phyloP scores from a whole-genome alignment of 208 protist genomes.

The Trypanosoma scelopori region DNA sequence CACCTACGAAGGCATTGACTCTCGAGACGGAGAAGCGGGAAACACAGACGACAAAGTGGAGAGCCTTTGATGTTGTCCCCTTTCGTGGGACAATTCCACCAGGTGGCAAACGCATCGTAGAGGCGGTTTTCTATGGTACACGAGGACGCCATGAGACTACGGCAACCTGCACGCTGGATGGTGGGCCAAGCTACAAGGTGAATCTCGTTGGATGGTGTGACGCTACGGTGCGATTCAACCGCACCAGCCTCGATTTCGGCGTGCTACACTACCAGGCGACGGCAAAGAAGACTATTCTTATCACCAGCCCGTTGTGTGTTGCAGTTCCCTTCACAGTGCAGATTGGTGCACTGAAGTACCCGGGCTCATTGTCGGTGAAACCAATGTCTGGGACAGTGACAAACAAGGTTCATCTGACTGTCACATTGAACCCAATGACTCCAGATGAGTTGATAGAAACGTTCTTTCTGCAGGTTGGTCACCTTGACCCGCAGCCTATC shows the following conservation, averaged over 20 bases:
- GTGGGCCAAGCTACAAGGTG: constrained; percentile 91
- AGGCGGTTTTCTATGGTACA: constrained; percentile 89
- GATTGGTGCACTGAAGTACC: constrained; percentile 40
- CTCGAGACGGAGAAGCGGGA: constrained; percentile 1
- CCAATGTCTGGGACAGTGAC: constrained; percentile 73
- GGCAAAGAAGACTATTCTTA: constrained; percentile 67
- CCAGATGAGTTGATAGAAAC: constrained; percentile 85
- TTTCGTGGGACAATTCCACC: constrained; percentile 88
- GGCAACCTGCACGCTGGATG: constrained; percentile 89
- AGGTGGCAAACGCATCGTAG: constrained; percentile 69
- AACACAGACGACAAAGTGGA: constrained; percentile 13
- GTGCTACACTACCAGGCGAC: constrained; percentile 71
- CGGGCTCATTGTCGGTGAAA: constrained; percentile 63
- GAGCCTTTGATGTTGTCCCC: constrained; percentile 94
- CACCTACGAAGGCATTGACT: constrained; percentile 10
- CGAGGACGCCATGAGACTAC: constrained; percentile 48
- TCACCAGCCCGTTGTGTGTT: constrained; percentile 92
- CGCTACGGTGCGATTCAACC: constrained; percentile 82
- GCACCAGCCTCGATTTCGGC: constrained; percentile 90
- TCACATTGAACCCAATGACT: constrained; percentile 79
- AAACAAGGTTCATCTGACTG: constrained; percentile 66
- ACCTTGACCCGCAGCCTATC: constrained; percentile 92
- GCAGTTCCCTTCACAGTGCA: constrained; percentile 80
- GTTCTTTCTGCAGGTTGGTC: constrained; percentile 87
- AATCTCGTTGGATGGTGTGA: constrained; percentile 70